phyloP scores from a whole-genome alignment of 345 rosid genomes.

The Salix suchowensis region DNA sequence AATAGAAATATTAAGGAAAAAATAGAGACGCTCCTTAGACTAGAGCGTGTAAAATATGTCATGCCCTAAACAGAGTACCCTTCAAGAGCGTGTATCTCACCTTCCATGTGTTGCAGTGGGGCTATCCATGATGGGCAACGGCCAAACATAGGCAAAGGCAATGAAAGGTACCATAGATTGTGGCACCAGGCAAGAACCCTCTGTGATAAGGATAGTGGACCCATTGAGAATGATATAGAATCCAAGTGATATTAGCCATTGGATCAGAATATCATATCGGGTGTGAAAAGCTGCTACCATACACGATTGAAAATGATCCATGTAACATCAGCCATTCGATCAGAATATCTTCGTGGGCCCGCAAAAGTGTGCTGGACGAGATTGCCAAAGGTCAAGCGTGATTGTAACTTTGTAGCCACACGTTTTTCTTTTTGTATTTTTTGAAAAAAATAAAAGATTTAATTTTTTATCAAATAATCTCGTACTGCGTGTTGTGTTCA shows the following conservation, averaged over 20 bases:
- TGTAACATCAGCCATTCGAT: not conserved
- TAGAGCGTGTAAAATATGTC: not conserved
- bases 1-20: too few species aligned
- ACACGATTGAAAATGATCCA: too few species aligned
- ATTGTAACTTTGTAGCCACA: not conserved
- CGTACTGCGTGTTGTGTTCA: not conserved
- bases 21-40: not conserved
- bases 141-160: not conserved
- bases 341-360: constrained; percentile 10
- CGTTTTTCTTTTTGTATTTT: too few species aligned
- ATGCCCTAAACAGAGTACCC: not conserved
- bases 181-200: not conserved
- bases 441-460: too few species aligned
- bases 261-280: constrained; percentile 10
- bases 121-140: not conserved
- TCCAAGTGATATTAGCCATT: constrained; percentile 11
- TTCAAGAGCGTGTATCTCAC: not conserved
- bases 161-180: not conserved
- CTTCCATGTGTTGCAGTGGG: not conserved
- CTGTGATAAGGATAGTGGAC: not conserved
- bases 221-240: not conserved
- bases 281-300: not conserved
- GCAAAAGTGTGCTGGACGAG: not conserved
- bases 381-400: not conserved
- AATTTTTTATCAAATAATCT: too few species aligned